Conservation (phyloP, 371 early-diverging fungal species). For the Lichtheimia corymbifera region DNA sequence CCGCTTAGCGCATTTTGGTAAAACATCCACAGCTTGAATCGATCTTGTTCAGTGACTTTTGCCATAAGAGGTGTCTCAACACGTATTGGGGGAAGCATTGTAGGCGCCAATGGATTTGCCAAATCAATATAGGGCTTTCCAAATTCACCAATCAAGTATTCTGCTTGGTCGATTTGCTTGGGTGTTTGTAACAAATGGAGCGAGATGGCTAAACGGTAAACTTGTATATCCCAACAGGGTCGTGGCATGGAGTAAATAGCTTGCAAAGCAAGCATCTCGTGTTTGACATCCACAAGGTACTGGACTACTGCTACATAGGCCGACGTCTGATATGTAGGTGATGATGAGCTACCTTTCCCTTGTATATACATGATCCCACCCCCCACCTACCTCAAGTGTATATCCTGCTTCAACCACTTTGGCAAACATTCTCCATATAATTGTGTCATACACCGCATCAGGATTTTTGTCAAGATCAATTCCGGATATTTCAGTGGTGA, state of each 20-base stretch:
- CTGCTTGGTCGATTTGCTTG: constrained; percentile 33
- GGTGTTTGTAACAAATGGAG: constrained; percentile 41
- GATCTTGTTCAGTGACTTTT: constrained; percentile 32
- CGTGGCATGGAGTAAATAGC: constrained; percentile 42
- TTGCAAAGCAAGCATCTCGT: constrained; percentile 28
- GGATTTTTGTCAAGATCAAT: constrained; percentile 4
- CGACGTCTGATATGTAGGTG: constrained; percentile 12
- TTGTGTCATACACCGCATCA: constrained; percentile 21
- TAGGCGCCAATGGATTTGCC: constrained; percentile 34
- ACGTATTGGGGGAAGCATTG: constrained; percentile 25
- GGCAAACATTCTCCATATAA: constrained; percentile 40
- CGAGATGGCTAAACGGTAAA: constrained; percentile 34
- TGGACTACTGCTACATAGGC: constrained; percentile 30
- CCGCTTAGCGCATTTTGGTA: constrained; percentile 32
- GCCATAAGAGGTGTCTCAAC: constrained; percentile 39
- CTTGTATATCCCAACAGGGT: constrained; percentile 30
- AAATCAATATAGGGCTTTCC: constrained; percentile 39
- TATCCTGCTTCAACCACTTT: constrained; percentile 46
- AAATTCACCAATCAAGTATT: constrained; percentile 34
- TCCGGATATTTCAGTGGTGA: constrained; percentile 27
- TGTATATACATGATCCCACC: neutral
- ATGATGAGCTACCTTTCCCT: neutral
- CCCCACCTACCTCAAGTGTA: constrained; percentile 32
- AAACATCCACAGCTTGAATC: constrained; percentile 34
- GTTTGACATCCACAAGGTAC: constrained; percentile 21